Conservation (phyloP, 2,329 filamentous ascomycete species). For the Aquanectria penicillioides region DNA sequence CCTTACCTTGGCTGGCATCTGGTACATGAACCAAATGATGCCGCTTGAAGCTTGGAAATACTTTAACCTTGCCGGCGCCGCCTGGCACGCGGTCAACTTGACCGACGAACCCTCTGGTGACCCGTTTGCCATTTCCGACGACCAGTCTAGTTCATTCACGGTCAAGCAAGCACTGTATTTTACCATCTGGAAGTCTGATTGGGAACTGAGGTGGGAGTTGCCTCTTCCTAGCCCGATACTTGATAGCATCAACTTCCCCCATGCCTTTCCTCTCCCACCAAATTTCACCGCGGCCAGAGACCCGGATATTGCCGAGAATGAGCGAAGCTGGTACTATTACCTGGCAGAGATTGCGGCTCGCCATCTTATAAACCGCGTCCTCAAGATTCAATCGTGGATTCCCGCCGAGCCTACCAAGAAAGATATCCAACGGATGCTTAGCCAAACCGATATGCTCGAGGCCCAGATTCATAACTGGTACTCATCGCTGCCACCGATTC, state of each 20-base stretch:
- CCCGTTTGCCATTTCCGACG: not conserved
- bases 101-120: not conserved
- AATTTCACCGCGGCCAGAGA: not conserved
- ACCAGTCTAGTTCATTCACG: not conserved
- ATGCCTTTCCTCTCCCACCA: not conserved
- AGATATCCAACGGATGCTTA: not conserved
- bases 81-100: slow-evolving; percentile 6
- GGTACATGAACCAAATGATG: slow-evolving; percentile 7
- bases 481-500: not conserved
- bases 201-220: slow-evolving; percentile 8
- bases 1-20: slow-evolving; percentile 7
- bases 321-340: slow-evolving; percentile 23
- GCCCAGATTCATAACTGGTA: not conserved
- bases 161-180: slow-evolving; percentile 11
- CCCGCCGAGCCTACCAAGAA: not conserved
- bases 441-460: not conserved
- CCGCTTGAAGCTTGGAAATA: slow-evolving; percentile 12
- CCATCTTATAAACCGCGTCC: slow-evolving; percentile 12
- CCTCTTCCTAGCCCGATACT: not conserved
- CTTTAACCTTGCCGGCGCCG: slow-evolving; percentile 9
- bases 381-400: not conserved
- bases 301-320: not conserved
- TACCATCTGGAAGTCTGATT: slow-evolving; percentile 17
- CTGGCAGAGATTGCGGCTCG: slow-evolving; percentile 18
- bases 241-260: not conserved